A percentile compares a stretch with the other conserved stretches of the same genome.
phyloP scores from a whole-genome alignment of 2,329 filamentous ascomycete species.

The Aurifilum marmelostoma region DNA sequence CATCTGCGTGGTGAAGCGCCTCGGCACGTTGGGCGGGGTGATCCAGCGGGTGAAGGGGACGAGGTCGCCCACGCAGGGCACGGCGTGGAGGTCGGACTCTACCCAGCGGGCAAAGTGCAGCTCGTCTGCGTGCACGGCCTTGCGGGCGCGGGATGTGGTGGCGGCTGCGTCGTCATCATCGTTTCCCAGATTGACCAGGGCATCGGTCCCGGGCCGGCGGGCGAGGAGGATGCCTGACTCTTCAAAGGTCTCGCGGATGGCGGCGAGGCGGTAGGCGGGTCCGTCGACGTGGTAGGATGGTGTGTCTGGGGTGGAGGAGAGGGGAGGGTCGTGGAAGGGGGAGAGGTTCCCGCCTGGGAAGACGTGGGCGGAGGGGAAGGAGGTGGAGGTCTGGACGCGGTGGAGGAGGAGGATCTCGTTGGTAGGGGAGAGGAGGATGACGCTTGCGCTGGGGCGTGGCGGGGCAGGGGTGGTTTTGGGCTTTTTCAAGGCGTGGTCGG shows the following conservation, averaged over 20 bases:
- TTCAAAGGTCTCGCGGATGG: slow-evolving; percentile 91
- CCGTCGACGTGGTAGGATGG: slow-evolving; percentile 70
- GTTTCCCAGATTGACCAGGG: slow-evolving; percentile 63
- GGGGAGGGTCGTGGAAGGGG: slow-evolving; percentile 70
- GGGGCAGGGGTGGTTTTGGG: neutral
- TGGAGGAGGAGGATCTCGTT: slow-evolving; percentile 90
- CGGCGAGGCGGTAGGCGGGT: slow-evolving; percentile 75
- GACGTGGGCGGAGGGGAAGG: slow-evolving; percentile 91
- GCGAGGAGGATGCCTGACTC: slow-evolving; percentile 89
- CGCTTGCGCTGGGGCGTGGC: slow-evolving; percentile 51
- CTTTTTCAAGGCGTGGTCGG: neutral
- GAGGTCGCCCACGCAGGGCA: slow-evolving; percentile 55
- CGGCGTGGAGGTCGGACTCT: slow-evolving; percentile 31
- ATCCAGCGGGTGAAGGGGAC: slow-evolving; percentile 91
- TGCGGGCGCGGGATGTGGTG: slow-evolving; percentile 67
- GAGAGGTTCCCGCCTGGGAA: slow-evolving; percentile 92
- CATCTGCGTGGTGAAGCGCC: slow-evolving; percentile 94
- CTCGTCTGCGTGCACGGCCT: slow-evolving; percentile 67
- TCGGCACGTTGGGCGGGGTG: slow-evolving; percentile 72
- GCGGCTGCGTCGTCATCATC: slow-evolving; percentile 54
- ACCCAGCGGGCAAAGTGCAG: slow-evolving; percentile 71
- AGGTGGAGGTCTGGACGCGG: slow-evolving; percentile 78
- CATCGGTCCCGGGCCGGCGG: slow-evolving; percentile 42
- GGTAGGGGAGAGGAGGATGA: slow-evolving; percentile 80
- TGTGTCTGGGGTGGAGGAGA: slow-evolving; percentile 48